These are phyloP conservation scores for Lunularia cruciata DNA, from an alignment of 225 moss, liverwort and hornwort genomes.

Conservation along the genomic window DNA sequence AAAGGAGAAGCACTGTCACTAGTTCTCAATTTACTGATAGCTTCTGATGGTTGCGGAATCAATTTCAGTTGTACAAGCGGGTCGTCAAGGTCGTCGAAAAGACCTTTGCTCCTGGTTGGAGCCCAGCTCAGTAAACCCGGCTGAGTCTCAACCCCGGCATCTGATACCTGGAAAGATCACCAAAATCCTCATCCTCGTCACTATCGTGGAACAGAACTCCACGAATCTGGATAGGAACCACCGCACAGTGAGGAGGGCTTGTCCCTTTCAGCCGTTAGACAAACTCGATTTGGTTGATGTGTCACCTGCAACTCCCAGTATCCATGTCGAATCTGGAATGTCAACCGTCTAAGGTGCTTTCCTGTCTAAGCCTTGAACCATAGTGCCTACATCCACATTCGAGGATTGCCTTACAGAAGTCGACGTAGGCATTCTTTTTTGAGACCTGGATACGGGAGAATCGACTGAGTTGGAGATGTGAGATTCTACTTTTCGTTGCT, in stretches of 20 bases:
- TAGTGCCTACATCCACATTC: neutral
- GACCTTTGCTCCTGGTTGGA: constrained; percentile 44
- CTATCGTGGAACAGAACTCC: constrained; percentile 86
- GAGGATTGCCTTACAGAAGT: constrained; percentile 7
- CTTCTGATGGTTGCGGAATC: constrained; percentile 14
- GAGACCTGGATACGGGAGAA: neutral
- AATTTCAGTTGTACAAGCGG: constrained; percentile 26
- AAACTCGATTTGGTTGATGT: constrained; percentile 5
- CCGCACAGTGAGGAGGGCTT: constrained; percentile 16
- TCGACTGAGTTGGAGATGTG: constrained; percentile 20
- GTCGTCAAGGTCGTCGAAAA: constrained; percentile 59
- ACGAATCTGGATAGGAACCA: constrained; percentile 38
- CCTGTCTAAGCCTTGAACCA: neutral
- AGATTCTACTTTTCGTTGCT: constrained; percentile 3
- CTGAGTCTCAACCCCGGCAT: constrained; percentile 32
- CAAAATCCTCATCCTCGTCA: constrained; percentile 46
- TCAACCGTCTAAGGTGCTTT: constrained; percentile 10
- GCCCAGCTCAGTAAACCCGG: constrained; percentile 39
- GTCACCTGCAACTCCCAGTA: neutral
- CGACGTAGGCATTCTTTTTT: neutral
- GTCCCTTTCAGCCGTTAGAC: constrained; percentile 28
- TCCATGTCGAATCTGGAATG: constrained; percentile 5
- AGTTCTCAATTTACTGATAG: neutral
- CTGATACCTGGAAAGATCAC: constrained; percentile 41
- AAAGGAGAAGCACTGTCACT: neutral